A percentile compares a stretch with the other conserved stretches of the same genome.
Conservation (phyloP, 306 rosid species). For the Fragaria vesca region DNA sequence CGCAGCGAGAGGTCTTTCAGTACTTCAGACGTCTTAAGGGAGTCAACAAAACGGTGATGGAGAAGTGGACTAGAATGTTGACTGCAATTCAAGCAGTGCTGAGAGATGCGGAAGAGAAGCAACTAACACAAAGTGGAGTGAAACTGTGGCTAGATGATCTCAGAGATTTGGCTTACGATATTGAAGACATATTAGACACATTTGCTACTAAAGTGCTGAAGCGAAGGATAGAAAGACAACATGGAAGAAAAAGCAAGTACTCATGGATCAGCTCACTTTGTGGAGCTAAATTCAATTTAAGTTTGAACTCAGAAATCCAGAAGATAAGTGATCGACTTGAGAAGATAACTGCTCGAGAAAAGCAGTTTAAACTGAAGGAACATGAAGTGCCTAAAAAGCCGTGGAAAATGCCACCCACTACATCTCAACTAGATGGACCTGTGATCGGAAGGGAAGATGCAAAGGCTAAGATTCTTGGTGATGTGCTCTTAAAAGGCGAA, state of each 20-base stretch:
- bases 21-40: not conserved
- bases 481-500: not conserved
- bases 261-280: too few relatives aligned
- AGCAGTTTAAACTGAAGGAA: not conserved
- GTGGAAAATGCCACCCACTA: too few relatives aligned
- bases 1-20: not conserved
- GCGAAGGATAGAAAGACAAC: not conserved
- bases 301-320: not conserved
- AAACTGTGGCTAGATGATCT: not conserved
- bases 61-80: not conserved
- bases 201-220: not conserved
- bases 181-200: not conserved
- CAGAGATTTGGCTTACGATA: not conserved
- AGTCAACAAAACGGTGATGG: not conserved
- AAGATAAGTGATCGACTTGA: not conserved
- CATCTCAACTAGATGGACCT: too few relatives aligned
- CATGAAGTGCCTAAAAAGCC: not conserved
- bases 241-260: too few relatives aligned
- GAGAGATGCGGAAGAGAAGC: not conserved
- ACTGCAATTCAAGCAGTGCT: not conserved
- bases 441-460: not conserved
- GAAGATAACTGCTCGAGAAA: not conserved
- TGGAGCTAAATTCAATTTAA: not conserved
- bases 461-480: not conserved
- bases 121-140: not conserved